phyloP scores from a whole-genome alignment of 129 eudicot genomes.

The Chrysanthemum seticuspe region DNA sequence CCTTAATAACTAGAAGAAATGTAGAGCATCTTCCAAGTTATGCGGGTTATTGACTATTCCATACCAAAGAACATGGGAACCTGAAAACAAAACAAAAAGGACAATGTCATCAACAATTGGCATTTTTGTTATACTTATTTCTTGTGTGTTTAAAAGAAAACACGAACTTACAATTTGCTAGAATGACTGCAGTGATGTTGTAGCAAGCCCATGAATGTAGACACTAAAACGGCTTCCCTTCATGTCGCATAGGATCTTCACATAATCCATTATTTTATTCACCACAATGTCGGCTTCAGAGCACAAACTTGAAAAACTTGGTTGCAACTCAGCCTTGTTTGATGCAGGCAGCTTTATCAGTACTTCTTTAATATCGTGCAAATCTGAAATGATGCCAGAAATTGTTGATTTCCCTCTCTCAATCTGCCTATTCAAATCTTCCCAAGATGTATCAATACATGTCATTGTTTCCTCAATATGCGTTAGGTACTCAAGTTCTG shows the following conservation, averaged over 20 bases:
- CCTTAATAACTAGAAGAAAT: no score
- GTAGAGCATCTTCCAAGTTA: no score
- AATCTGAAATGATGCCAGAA: neutral
- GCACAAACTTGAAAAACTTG: neutral
- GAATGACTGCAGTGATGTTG: neutral
- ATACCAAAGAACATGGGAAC: neutral
- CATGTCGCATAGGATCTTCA: neutral
- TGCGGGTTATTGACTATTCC: neutral
- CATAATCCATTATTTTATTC: neutral
- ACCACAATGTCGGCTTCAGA: neutral
- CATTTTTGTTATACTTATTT: neutral
- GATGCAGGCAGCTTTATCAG: neutral
- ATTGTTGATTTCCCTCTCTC: neutral
- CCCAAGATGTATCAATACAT: neutral
- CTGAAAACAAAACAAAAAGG: neutral
- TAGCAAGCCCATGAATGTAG: neutral
- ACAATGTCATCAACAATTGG: neutral
- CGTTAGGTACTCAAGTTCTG: no score
- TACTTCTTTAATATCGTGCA: neutral
- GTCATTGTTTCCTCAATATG: neutral
- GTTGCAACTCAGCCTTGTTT: neutral
- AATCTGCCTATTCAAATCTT: neutral
- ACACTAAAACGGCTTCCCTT: neutral
- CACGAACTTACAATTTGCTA: neutral
- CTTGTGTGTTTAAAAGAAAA: neutral